Base-by-base conservation (phyloP, 2,329 filamentous ascomycete species). In the Didymella lethalis region DNA sequence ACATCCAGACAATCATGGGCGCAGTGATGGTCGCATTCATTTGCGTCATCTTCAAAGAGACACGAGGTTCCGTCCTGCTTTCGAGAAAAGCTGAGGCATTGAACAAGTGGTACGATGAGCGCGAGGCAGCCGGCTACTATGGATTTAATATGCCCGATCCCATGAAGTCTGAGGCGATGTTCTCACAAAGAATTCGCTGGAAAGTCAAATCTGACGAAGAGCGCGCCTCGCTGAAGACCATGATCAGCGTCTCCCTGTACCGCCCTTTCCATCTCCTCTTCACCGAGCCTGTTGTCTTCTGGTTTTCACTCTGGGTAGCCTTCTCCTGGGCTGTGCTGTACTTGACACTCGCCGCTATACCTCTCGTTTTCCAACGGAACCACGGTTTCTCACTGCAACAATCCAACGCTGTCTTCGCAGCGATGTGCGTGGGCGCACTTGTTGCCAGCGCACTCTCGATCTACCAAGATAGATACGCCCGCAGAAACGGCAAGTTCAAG, bases 321-420 rank as follows among this genome's bases (percentile, higher is more conserved):
- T 97, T 97, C 75, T 89, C 89, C 20, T 97, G 93, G 93, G 92
- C 90, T 0, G 85, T 96, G 0, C 84, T 97, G 0, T 97, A 97
- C 75, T 81, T 97, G 18, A 92, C 90, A 12, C 94, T 97, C 66
- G 86, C 87, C 14, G 90, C 91, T 1, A 86, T 97, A 5, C 91
- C 93, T 0, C 83, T 95, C 4, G 88, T 96, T 25, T 96, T 95
- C 76, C 71, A 80, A 23, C 83, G 81, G 5, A 87, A 86, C 44
- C 87, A 94, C 72, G 78, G 80, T 64, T 94, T 96, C 79, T 84
- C 82, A 59, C 78, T 88, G 34, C 82, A 90, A 62, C 82, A 91
- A 73, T 83, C 85, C 0, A 91, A 90, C 49, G 86, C 87, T 7
- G 84, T 94, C 4, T 97, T 97, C 68, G 80, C 85, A 0, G 85